A percentile compares a stretch with the other conserved stretches of the same genome.
phyloP scores from a whole-genome alignment of 306 rosid species.

The Carpinus viminea region DNA sequence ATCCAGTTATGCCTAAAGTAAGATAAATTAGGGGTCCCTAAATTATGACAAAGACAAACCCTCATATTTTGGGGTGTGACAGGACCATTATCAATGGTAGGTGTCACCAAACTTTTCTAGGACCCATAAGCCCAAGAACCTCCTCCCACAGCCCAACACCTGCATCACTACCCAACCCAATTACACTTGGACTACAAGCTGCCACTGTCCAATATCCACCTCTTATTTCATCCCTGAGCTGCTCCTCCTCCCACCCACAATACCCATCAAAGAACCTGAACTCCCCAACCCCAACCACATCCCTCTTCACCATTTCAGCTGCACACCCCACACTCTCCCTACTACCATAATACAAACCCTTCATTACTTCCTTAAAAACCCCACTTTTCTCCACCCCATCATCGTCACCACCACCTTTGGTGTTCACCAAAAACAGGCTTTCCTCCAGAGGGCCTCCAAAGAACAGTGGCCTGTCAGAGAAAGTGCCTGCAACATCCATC shows the following conservation, averaged over 20 bases:
- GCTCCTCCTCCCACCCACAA: constrained; percentile 88
- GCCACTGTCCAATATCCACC: constrained; percentile 89
- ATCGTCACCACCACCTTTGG: constrained; percentile 33
- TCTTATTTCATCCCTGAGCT: constrained; percentile 60
- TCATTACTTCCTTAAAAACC: constrained; percentile 79
- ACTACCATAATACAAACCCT: constrained; percentile 77
- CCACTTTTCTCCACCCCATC: constrained; percentile 61
- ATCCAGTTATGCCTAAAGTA: no score
- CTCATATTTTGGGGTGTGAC: no score
- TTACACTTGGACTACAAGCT: constrained; percentile 78
- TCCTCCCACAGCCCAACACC: constrained; percentile 75
- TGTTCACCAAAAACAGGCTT: constrained; percentile 68
- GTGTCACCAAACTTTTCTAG: constrained; percentile 58
- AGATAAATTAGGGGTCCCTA: no score
- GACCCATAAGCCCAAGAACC: constrained; percentile 74
- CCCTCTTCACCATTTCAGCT: constrained; percentile 80
- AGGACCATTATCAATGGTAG: no score
- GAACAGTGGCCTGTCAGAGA: constrained; percentile 67
- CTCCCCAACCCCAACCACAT: constrained; percentile 54
- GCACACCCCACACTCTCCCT: constrained; percentile 85
- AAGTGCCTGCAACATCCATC: constrained; percentile 57
- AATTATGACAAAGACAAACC: no score
- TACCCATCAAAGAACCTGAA: constrained; percentile 92
- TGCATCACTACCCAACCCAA: constrained; percentile 49
- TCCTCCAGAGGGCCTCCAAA: constrained; percentile 91